A percentile compares a stretch with the other conserved stretches of the same genome.
phyloP scores from a whole-genome alignment of 163 green algal species.

The Chloromonas sp. region DNA sequence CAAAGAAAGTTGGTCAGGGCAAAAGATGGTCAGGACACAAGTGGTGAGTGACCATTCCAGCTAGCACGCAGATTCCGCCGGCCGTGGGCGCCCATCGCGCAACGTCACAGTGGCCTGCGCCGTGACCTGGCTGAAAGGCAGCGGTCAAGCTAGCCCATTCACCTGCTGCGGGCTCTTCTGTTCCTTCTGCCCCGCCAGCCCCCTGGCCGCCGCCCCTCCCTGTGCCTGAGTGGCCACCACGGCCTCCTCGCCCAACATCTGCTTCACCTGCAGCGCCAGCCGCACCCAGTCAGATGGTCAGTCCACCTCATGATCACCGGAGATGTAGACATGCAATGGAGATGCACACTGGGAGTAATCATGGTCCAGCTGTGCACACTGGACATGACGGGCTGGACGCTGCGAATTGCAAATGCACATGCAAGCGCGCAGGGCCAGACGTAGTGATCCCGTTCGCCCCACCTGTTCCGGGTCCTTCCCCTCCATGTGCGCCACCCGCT shows the following conservation, averaged over 20 bases:
- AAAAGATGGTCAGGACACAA: background rate
- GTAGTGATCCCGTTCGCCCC: too few relatives aligned
- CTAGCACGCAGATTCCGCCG: background rate
- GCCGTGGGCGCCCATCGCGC: too few relatives aligned
- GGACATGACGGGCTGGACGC: too few relatives aligned
- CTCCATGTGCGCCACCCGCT: too few relatives aligned
- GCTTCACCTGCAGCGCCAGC: constrained; percentile 25
- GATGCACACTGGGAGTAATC: background rate
- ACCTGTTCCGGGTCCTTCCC: too few relatives aligned
- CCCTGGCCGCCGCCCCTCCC: constrained; percentile 10
- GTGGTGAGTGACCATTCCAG: background rate
- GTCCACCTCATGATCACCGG: too few relatives aligned
- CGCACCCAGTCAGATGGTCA: too few relatives aligned
- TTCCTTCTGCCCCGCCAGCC: constrained; percentile 25
- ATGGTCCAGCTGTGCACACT: background rate
- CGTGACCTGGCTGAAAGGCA: background rate
- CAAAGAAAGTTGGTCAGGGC: background rate
- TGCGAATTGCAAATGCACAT: too few relatives aligned
- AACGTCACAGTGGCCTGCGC: background rate
- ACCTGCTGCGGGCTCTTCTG: constrained; percentile 39
- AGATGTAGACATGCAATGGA: background rate
- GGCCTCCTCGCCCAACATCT: constrained; percentile 44
- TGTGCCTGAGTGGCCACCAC: constrained; percentile 24
- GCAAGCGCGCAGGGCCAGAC: too few relatives aligned
- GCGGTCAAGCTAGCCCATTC: background rate